Base-by-base conservation (phyloP, 176 grass and related monocot species). In the Triticum timopheevii region DNA sequence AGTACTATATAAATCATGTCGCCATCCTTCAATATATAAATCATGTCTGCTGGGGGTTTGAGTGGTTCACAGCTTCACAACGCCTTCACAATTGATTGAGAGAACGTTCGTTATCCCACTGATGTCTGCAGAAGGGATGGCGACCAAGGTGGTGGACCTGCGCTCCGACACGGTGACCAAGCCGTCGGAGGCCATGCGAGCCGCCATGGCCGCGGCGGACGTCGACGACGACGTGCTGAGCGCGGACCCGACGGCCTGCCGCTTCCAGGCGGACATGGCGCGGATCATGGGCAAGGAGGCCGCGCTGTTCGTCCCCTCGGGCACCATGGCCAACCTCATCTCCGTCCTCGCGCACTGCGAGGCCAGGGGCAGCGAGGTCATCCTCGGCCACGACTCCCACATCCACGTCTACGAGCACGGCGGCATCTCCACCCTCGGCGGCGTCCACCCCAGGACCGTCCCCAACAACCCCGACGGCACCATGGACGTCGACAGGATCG, bases 261-360 rank as follows among this genome's bases (percentile, higher is more conserved):
- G 87, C 66, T 85, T 98, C 65, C 89, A 95, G 85, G 15, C 44
- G 10, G 91, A 95, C 83, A 84, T 95, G 70, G 96, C 96, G 2
- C 77, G 61, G 74, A 58, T 88, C 74, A 89, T 70, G 93, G 89
- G 93, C 44, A 98, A 95, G 90, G 93, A 94, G 63, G 93, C 90
- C 0, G 96, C 93, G 20, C 84, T 98, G 10, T 98, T 98, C 65
- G 96, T 98, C 50, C 93, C 96, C 16, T 98, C 93, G 19, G 96
- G 96, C 66, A 98, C 96, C 88, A 98, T 98, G 93, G 93, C 83
- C 67, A 98, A 98, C 84, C 93, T 98, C 71, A 65, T 98, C 80
- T 84, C 90, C 6, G 93, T 98, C 9, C 27, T 15, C 7, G 65
- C 54, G 2, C 54, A 59, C 54, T 59, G 93, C 65, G 90, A 98